A percentile compares a stretch with the other conserved stretches of the same genome.
These are phyloP conservation scores for Gelatoporia subvermispora DNA, from an alignment of 768 basidiomycete genomes.

Conservation along the genomic window DNA sequence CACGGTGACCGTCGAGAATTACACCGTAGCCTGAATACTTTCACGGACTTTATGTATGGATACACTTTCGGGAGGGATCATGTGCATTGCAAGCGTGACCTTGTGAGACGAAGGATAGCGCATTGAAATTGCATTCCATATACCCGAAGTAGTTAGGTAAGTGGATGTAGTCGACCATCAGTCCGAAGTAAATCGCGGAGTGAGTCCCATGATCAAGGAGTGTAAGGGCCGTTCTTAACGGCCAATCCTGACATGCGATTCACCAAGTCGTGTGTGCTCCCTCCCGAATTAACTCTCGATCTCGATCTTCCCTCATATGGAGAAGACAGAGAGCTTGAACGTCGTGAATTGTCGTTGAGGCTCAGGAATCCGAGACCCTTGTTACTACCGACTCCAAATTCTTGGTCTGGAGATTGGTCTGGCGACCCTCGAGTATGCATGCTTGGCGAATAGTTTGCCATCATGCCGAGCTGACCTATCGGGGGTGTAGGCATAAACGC, in stretches of 20 bases:
- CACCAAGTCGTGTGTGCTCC: not conserved
- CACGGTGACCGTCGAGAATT: slow-evolving; percentile 44
- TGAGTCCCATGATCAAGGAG: too few species aligned
- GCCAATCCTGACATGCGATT: not conserved
- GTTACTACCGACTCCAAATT: not conserved
- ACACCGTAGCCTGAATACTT: slow-evolving; percentile 33
- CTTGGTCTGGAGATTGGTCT: not conserved
- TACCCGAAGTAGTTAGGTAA: too few species aligned
- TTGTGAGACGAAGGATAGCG: too few species aligned
- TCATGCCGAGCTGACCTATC: slow-evolving; percentile 12
- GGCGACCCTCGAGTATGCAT: not conserved
- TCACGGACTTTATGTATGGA: too few species aligned
- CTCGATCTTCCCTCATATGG: not conserved
- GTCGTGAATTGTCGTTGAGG: not conserved
- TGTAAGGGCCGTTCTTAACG: not conserved
- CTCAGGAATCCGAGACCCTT: too few species aligned
- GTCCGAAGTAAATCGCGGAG: too few species aligned
- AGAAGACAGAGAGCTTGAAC: not conserved
- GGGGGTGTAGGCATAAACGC: slow-evolving; percentile 13
- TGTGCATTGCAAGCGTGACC: too few species aligned
- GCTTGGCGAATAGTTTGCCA: slow-evolving; percentile 10
- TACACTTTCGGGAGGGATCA: too few species aligned
- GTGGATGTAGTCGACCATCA: too few species aligned
- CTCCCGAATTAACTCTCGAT: not conserved
- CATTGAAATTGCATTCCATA: too few species aligned